Percentiles rank a stretch among this genome's conserved stretches.
Conservation (phyloP, 75 land plant species). For the Pinus taeda region DNA sequence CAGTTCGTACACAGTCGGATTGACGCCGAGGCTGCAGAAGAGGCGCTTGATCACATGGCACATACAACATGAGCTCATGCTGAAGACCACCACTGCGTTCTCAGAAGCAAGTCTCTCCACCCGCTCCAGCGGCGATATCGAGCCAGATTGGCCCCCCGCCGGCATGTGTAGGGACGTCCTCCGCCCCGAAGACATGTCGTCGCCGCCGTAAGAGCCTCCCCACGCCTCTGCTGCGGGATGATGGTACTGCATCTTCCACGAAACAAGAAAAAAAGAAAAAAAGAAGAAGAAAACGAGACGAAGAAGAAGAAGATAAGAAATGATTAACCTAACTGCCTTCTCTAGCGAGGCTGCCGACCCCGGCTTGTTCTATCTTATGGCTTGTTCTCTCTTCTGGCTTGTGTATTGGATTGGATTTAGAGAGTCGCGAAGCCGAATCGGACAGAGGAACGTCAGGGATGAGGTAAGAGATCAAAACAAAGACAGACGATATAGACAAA, state of each 20-base stretch:
- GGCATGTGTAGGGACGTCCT: too few species aligned
- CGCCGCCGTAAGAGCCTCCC: constrained; percentile 4
- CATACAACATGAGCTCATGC: constrained; percentile 77
- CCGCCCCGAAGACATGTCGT: background rate
- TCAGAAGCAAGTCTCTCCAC: constrained; percentile 56
- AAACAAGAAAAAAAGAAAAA: background rate
- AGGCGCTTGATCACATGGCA: constrained; percentile 76
- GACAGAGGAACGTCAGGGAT: constrained; percentile 7
- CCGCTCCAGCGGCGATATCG: constrained; percentile 34
- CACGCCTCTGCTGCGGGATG: constrained; percentile 4
- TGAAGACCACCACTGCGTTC: constrained; percentile 78
- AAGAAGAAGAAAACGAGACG: background rate
- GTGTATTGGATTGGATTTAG: background rate
- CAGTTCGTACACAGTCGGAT: constrained; percentile 68
- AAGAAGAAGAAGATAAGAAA: background rate
- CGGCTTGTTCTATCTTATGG: too few species aligned
- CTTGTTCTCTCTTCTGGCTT: background rate
- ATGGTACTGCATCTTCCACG: constrained; percentile 2
- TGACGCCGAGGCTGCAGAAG: constrained; percentile 70
- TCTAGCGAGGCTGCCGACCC: too few species aligned
- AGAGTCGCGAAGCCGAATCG: background rate
- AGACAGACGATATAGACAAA: background rate
- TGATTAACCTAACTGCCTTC: too few species aligned
- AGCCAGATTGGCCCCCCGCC: constrained; percentile 1
- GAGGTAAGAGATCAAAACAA: constrained; percentile 8